A percentile compares a stretch with the other conserved stretches of the same genome.
phyloP scores from a whole-genome alignment of 345 rosid species.

The Syzygium grande region DNA sequence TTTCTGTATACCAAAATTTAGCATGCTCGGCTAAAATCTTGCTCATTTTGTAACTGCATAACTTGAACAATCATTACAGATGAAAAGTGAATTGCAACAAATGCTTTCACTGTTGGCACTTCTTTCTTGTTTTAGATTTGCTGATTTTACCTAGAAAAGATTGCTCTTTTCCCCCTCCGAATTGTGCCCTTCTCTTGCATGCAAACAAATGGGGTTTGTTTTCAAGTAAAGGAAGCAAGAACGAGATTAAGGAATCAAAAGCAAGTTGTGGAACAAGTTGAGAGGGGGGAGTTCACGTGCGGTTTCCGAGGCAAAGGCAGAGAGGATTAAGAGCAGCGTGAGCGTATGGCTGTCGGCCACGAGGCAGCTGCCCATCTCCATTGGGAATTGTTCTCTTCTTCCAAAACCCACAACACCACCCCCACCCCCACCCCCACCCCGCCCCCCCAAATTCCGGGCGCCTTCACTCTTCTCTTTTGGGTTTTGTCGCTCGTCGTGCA shows the following conservation, averaged over 20 bases:
- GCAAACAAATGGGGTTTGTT: neutral
- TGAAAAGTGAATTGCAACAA: neutral
- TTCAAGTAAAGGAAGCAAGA: neutral
- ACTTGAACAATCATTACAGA: neutral
- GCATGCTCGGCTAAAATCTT: neutral
- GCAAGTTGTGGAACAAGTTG: neutral
- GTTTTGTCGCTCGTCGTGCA: neutral
- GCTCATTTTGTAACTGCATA: neutral
- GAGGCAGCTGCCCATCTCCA: slow-evolving; percentile 32
- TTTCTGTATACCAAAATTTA: neutral
- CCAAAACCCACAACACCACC: neutral
- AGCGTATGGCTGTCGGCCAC: slow-evolving; percentile 46
- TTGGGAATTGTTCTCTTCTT: slow-evolving; percentile 34
- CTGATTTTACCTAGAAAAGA: neutral
- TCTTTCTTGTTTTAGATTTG: neutral
- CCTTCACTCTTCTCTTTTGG: neutral
- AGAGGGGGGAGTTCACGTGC: slow-evolving; percentile 21
- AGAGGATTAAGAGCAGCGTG: slow-evolving; percentile 6
- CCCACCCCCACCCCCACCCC: neutral
- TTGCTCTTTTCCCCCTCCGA: neutral
- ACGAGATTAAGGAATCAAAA: neutral
- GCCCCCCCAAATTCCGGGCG: slow-evolving; percentile 33
- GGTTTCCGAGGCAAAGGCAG: slow-evolving; percentile 18
- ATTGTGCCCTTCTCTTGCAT: neutral
- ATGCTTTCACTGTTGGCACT: neutral